Percentiles rank a stretch among this genome's conserved stretches.
Evolutionary conservation across 2,329 filamentous ascomycete species (phyloP).

Genomic region (Nothopassalora personata): DNA sequence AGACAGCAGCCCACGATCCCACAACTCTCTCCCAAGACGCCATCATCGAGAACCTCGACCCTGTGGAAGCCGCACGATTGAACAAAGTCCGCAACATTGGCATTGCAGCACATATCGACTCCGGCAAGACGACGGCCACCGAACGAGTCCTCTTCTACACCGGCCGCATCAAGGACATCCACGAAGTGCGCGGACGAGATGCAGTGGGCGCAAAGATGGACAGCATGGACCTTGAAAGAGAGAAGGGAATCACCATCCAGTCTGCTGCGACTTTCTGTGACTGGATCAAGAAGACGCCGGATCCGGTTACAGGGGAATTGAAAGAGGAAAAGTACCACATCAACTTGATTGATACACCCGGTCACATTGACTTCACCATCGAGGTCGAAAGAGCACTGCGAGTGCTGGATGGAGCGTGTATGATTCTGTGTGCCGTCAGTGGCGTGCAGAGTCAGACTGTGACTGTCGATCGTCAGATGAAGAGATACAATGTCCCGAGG

Average conservation of each 20-base stretch:
- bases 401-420: slow-evolving; percentile 92
- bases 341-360: slow-evolving; percentile 97
- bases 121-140: slow-evolving; percentile 93
- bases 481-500: slow-evolving; percentile 91
- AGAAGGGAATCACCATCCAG: slow-evolving; percentile 98
- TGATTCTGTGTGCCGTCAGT: slow-evolving; percentile 96
- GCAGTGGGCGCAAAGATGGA: slow-evolving; percentile 98
- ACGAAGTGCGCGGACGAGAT: slow-evolving; percentile 94
- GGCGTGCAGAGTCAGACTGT: slow-evolving; percentile 98
- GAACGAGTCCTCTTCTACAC: slow-evolving; percentile 98
- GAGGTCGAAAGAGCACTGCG: slow-evolving; percentile 93
- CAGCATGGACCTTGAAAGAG: slow-evolving; percentile 96
- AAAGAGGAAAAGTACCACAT: slow-evolving; percentile 90
- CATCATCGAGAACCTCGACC: slow-evolving; percentile 74
- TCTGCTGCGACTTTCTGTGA: slow-evolving; percentile 97
- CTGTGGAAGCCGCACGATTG: slow-evolving; percentile 71
- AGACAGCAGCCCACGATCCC: slow-evolving; percentile 55
- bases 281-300: slow-evolving; percentile 69
- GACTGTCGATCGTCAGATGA: slow-evolving; percentile 97
- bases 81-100: slow-evolving; percentile 90
- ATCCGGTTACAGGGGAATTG: slow-evolving; percentile 54
- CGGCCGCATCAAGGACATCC: slow-evolving; percentile 90
- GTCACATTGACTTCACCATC: slow-evolving; percentile 98
- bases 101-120: slow-evolving; percentile 98
- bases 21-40: slow-evolving; percentile 55